Evolutionary conservation across 805 yeast genomes (phyloP), one percentile per base, ranked within the genome.

Genomic region (Wickerhamia fluorescens): DNA sequence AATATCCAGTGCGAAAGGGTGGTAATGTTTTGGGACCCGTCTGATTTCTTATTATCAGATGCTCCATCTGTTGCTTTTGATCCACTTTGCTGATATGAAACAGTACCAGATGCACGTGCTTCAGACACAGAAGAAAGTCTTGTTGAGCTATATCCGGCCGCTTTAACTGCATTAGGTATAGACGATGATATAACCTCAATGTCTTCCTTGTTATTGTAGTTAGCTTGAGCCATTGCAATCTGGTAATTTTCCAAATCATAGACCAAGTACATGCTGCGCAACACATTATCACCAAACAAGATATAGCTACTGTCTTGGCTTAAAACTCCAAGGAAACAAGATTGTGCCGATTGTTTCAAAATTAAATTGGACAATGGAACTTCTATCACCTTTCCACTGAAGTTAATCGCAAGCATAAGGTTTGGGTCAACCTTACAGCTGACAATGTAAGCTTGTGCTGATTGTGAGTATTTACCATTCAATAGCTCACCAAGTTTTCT

Each of bases 241-340:
- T 71, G 64, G 26, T 53, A 54, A 44, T 68, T 68, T 18, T 75
- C 83, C 29, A 77, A 53, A 49, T 81, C 80, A 50, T 69, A 77
- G 10, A 77, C 84, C 16, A 75, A 64, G 49, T 78, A 80, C 2
- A 78, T 77, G 33, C 71, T 66, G 30, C 83, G 62, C 38, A 82
- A 53, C 45, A 81, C 71, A 25, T 71, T 67, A 46, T 78, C 87
- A 7, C 92, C 92, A 20, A 82, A 58, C 31, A 77, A 62, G 11
- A 57, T 41, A 31, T 42, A 42, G 28, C 24, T 30, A 7, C 18
- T 7, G 4, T 25, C 12, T 27, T 39, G 44, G 11, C 31, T 36
- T 17, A 45, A 14, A 12, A 49, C 36, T 2, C 47, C 46, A 29
- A 49, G 37, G 34, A 23, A 36, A 27, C 56, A 50, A 21, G 11